Conservation (phyloP, 2,329 filamentous ascomycete genomes). For the Botryotinia narcissicola region DNA sequence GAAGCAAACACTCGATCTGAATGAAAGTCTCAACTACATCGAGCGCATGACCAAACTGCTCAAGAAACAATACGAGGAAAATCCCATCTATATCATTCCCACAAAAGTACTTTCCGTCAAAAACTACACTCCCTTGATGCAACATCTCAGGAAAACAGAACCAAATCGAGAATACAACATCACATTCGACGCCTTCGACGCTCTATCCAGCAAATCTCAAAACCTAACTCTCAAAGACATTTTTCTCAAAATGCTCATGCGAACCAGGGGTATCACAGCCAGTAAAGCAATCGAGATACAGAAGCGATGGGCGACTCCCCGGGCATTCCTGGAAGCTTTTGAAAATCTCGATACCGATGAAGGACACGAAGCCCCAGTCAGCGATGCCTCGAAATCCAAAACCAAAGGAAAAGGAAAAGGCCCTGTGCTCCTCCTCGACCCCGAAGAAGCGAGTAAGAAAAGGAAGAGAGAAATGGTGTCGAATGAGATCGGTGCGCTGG, state of each 20-base stretch:
- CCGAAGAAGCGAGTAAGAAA: constrained; percentile 40
- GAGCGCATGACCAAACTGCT: constrained; percentile 68
- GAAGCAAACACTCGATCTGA: constrained; percentile 71
- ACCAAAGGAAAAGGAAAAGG: neutral
- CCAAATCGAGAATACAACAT: constrained; percentile 47
- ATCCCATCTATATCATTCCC: constrained; percentile 61
- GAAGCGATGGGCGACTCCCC: constrained; percentile 71
- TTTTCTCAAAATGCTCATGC: constrained; percentile 85
- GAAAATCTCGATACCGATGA: constrained; percentile 30
- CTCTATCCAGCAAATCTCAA: constrained; percentile 72
- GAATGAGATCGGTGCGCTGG: constrained; percentile 53
- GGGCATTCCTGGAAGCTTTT: constrained; percentile 68
- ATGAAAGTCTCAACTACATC: constrained; percentile 75
- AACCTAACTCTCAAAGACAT: constrained; percentile 71
- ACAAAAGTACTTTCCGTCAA: constrained; percentile 59
- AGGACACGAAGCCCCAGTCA: neutral
- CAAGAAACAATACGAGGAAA: constrained; percentile 60
- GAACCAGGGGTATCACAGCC: constrained; percentile 68
- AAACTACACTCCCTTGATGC: constrained; percentile 64
- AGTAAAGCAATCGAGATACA: constrained; percentile 81
- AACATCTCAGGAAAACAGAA: constrained; percentile 55
- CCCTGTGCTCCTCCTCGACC: neutral
- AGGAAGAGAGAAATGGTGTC: constrained; percentile 60
- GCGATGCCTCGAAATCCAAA: neutral
- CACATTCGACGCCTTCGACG: constrained; percentile 69